A percentile compares a stretch with the other conserved stretches of the same genome.
phyloP scores from a whole-genome alignment of 176 grass and related monocot genomes.

The Bolboschoenus planiculmis region DNA sequence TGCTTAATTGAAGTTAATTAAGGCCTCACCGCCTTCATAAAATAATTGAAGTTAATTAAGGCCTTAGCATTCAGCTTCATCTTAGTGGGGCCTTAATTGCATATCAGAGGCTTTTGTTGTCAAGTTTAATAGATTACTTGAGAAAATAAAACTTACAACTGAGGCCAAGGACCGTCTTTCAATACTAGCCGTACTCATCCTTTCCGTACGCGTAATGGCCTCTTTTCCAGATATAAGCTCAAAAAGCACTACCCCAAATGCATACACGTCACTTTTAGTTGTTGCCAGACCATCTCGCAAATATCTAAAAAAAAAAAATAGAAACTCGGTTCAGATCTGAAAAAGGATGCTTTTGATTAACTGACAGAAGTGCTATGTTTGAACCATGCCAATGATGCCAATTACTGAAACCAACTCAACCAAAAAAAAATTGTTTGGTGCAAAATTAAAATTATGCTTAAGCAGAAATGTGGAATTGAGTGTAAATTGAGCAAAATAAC shows the following conservation, averaged over 20 bases:
- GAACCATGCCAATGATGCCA: not conserved
- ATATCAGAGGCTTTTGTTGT: not conserved
- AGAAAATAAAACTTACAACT: constrained; percentile 63
- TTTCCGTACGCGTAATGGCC: constrained; percentile 73
- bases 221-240: constrained; percentile 94
- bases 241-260: constrained; percentile 93
- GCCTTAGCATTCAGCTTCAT: not conserved
- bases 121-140: not conserved
- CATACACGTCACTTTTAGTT: constrained; percentile 94
- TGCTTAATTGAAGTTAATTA: too few species aligned
- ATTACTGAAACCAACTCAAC: not conserved
- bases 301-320: constrained; percentile 51
- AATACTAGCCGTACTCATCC: constrained; percentile 40
- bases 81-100: not conserved
- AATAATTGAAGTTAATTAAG: not conserved
- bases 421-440: not conserved
- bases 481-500: not conserved
- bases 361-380: constrained; percentile 1
- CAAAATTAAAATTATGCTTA: not conserved
- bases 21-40: not conserved
- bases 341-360: constrained; percentile 16
- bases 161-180: constrained; percentile 91
- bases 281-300: constrained; percentile 85
- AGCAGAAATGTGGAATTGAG: not conserved
- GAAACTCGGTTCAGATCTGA: not conserved